Base-by-base conservation (phyloP, 768 basidiomycete species). In the Kwoniella mangroviensis region DNA sequence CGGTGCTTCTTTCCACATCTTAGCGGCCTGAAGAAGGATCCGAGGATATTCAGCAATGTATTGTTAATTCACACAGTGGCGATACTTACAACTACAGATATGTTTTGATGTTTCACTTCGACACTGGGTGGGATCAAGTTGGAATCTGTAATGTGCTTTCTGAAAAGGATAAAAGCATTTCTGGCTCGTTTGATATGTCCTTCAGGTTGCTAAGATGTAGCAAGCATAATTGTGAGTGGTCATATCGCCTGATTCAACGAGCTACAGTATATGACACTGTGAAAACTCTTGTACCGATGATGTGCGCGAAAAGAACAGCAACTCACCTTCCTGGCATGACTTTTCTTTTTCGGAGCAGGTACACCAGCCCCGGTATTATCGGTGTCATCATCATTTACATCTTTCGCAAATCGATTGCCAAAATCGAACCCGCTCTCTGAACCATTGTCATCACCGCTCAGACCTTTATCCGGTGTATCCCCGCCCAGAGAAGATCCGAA, bases 131-230 rank as follows among this genome's bases (percentile, higher is more conserved):
- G 82, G 55, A 83, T 83, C 55, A 82, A 65, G 45, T 77, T 73
- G 19, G 82, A 82, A 70, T 84, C 83, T 26, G 81, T 82, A 61
- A 84, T 77, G 59, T 83, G 81, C 65, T 82, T 84, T 21, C 83
- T 56, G 75, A 82, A 84, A 19, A 84, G 77, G 72, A 84, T 84
- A 68, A 83, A 84, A n/a, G 81, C 77, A 70, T 84, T 84, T 68
- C 83, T 71, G 0, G 83, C 82, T 4, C 83, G 67, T 64, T 83
- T 82, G 65, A 84, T 81, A 70, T 84, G 83, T 0, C 81, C 83
- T 49, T 65, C 67, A 12, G 83, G 82, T 72, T 81, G 82, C 76
- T 84, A 70, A n/a, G 24, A 40, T 51, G 34, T 7, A 57, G 51
- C 56, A 34, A 19, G 22, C 10, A 19, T 15, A 26, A 34, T 34